phyloP scores from a whole-genome alignment of 495 filamentous ascomycete species.

The Paragyromitra xinjiangensis region DNA sequence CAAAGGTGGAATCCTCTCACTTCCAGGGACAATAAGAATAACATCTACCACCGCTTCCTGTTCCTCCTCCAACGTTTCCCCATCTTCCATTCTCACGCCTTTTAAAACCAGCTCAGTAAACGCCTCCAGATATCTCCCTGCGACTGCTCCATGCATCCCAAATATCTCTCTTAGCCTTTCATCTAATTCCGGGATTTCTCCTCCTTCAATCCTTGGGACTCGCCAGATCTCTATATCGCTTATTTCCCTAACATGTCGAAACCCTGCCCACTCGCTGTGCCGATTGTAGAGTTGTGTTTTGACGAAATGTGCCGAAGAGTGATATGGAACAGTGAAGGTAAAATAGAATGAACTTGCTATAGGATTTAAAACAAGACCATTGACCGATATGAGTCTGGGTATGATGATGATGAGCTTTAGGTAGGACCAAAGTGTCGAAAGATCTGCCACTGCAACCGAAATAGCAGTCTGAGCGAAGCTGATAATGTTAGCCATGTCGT shows the following conservation, averaged over 20 bases:
- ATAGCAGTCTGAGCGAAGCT: not conserved
- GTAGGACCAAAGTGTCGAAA: not conserved
- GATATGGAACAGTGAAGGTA: not conserved
- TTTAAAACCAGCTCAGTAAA: conserved; percentile 12
- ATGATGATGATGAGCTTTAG: not conserved
- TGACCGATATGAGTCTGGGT: not conserved
- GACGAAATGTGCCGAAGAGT: not conserved
- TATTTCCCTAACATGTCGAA: not conserved
- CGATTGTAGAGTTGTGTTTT: not conserved
- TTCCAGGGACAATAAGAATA: conserved; percentile 9
- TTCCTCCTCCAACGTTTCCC: not conserved
- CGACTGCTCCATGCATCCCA: not conserved
- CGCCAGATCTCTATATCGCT: conserved; percentile 14
- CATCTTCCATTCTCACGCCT: conserved; percentile 4
- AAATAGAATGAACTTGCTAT: not conserved
- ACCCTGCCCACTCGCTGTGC: not conserved
- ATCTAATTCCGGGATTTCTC: not conserved
- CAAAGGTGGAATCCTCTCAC: not conserved
- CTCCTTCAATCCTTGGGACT: conserved; percentile 8
- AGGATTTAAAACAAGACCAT: conserved; percentile 2
- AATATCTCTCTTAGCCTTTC: not conserved
- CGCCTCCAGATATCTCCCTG: not conserved
- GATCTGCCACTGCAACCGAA: not conserved
- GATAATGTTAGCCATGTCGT: not conserved
- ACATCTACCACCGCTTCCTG: not conserved